These are phyloP conservation scores for Alternaria sp. DNA, from an alignment of 2,329 filamentous ascomycete species.

Conservation along the genomic window DNA sequence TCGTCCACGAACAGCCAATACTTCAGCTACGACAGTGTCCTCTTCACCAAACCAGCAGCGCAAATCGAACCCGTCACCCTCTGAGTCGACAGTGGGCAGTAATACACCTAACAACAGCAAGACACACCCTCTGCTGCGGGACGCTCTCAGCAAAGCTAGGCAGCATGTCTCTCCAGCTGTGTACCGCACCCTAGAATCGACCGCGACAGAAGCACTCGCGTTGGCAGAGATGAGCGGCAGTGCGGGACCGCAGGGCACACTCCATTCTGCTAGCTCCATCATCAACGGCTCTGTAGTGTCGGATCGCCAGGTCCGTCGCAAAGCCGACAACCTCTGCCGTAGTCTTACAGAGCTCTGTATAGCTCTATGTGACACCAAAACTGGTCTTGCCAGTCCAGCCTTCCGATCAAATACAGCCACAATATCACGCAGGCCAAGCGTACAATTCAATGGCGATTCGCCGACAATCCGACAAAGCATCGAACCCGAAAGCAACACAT, in stretches of 20 bases:
- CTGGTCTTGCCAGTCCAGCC: constrained; percentile 41
- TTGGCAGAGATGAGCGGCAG: constrained; percentile 81
- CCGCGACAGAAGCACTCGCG: constrained; percentile 80
- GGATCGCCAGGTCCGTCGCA: constrained; percentile 86
- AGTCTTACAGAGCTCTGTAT: constrained; percentile 92
- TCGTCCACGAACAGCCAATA: constrained; percentile 87
- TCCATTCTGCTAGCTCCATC: constrained; percentile 72
- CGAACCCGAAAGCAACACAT: constrained; percentile 46
- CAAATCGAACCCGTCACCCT: constrained; percentile 58
- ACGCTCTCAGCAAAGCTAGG: constrained; percentile 82
- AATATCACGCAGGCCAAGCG: constrained; percentile 44
- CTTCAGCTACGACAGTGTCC: constrained; percentile 88
- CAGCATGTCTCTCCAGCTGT: constrained; percentile 73
- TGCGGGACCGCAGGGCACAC: constrained; percentile 67
- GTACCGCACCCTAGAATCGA: constrained; percentile 80
- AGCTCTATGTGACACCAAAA: constrained; percentile 65
- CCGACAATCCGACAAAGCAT: constrained; percentile 44
- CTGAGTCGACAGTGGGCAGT: constrained; percentile 55
- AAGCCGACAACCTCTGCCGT: constrained; percentile 91
- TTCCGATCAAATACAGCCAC: constrained; percentile 33
- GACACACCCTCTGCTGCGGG: constrained; percentile 78
- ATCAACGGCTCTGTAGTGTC: constrained; percentile 67
- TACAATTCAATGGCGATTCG: constrained; percentile 49
- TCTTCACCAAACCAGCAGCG: constrained; percentile 80
- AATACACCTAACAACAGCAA: constrained; percentile 63